Evolutionary conservation across 2,329 filamentous ascomycete genomes (phyloP), one percentile per base, ranked within the genome.

Genomic region (Diaporthe australafricana): DNA sequence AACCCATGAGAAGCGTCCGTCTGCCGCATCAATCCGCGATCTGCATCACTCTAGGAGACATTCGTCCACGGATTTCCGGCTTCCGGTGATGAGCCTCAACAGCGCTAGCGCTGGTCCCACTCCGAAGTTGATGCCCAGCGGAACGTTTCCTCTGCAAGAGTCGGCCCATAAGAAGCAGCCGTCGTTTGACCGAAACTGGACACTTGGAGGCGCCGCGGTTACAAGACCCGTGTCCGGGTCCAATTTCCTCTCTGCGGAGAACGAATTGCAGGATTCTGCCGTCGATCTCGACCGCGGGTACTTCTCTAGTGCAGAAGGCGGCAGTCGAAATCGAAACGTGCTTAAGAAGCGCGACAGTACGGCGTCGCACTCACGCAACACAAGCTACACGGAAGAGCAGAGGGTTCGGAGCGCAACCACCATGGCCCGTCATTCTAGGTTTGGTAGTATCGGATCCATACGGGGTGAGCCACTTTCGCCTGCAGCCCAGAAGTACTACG

Each of bases 301-400:
- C 81, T 98, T 98, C 79, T 98, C 96, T 9, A 94, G 95, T 3
- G 93, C 93, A 20, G 96, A 98, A 78, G 86, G 91, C 14, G 95
- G 98, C 74, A 89, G 89, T 53, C 90, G 92, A 71, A 91, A 89
- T 77, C 89, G 93, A 56, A 97, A 94, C 79, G 86, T 96, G 57
- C 85, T 98, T 75, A 94, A 94, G 81, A 97, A 96, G 83, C 91
- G 93, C 71, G 89, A 91, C 72, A 91, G 89, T 74, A 82, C 84
- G 71, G 60, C 76, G 20, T 74, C 75, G n/a, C 90, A 94, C 80
- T 91, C 92, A 47, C 88, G 91, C 57, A 92, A 93, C 76, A 90
- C 92, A 16, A 97, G 94, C 81, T 93, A 94, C 78, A 87, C 91
- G 6, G 93, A 95, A 68, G 93, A 95, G 78, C 89, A 93, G 79